A percentile compares a stretch with the other conserved stretches of the same genome.
These are phyloP conservation scores for Geotrichum citri-aurantii DNA, from an alignment of 1,139 yeast species.

Conservation along the genomic window DNA sequence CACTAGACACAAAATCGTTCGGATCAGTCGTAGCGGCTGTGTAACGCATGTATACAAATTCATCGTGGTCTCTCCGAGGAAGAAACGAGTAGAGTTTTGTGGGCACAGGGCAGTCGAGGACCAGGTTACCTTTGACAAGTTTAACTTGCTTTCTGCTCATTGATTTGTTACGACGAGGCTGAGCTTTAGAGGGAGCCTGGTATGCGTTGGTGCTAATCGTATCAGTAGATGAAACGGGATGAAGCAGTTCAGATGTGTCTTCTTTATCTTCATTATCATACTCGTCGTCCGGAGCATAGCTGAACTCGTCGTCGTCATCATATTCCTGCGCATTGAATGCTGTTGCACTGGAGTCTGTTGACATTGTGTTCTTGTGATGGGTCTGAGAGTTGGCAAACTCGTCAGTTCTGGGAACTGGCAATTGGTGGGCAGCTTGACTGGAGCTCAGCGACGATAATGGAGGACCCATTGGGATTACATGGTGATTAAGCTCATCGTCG, in stretches of 20 bases:
- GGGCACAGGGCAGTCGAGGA: constrained; percentile 90
- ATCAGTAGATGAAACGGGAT: constrained; percentile 23
- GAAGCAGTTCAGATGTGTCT: constrained; percentile 28
- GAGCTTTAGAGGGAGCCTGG: constrained; percentile 44
- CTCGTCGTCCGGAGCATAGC: constrained; percentile 11
- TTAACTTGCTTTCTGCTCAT: constrained; percentile 57
- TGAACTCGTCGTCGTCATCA: constrained; percentile 12
- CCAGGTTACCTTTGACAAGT: constrained; percentile 70
- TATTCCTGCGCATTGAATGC: constrained; percentile 4
- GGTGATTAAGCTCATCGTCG: background rate
- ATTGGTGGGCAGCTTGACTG: background rate
- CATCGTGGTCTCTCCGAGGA: constrained; percentile 82
- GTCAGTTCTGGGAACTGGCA: background rate
- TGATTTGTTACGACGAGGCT: constrained; percentile 57
- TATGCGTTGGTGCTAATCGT: constrained; percentile 28
- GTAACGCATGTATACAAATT: constrained; percentile 92
- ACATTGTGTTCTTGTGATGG: constrained; percentile 5
- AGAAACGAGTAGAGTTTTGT: constrained; percentile 72
- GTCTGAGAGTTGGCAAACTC: background rate
- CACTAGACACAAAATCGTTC: constrained; percentile 67
- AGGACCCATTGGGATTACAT: constrained; percentile 9
- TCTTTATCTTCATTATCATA: constrained; percentile 19
- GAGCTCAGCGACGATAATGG: background rate
- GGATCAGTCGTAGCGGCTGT: constrained; percentile 92
- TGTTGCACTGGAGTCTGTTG: constrained; percentile 13